Percentiles rank a stretch among this genome's conserved stretches.
Conservation (phyloP, 805 yeast genomes). For the Metschnikowia sp. region DNA sequence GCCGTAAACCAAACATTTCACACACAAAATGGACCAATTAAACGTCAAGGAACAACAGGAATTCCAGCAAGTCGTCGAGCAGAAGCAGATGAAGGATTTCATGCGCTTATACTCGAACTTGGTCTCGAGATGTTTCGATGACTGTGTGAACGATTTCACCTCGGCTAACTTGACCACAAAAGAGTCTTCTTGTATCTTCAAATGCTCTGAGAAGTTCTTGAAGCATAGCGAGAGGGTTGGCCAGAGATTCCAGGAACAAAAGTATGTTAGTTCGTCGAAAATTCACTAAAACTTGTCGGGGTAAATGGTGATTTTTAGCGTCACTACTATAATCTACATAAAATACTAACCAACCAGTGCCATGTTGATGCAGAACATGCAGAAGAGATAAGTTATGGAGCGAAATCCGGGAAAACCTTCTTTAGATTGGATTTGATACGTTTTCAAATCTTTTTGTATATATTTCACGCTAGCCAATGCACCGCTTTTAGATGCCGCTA, state of each 20-base stretch:
- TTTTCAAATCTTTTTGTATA: neutral
- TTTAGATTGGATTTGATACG: too few relatives aligned
- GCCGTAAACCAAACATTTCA: neutral
- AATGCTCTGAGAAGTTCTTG: slow-evolving; percentile 95
- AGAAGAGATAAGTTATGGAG: slow-evolving; percentile 10
- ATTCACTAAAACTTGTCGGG: neutral
- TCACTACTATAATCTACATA: neutral
- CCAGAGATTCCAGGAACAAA: slow-evolving; percentile 97
- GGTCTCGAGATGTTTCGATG: slow-evolving; percentile 95
- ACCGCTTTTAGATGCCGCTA: neutral
- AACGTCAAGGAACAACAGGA: slow-evolving; percentile 96
- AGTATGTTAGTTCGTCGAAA: slow-evolving; percentile 35
- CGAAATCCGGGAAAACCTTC: too few relatives aligned
- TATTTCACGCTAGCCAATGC: slow-evolving; percentile 5
- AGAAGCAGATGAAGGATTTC: slow-evolving; percentile 98
- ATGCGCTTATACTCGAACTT: slow-evolving; percentile 93
- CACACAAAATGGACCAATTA: slow-evolving; percentile 79
- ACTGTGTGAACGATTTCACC: slow-evolving; percentile 98
- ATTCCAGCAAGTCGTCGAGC: slow-evolving; percentile 91
- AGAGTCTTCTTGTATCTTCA: slow-evolving; percentile 82
- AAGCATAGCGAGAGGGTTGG: slow-evolving; percentile 98
- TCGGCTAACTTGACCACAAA: slow-evolving; percentile 80
- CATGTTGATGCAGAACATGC: slow-evolving; percentile 68
- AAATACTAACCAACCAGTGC: slow-evolving; percentile 41
- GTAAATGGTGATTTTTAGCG: too few relatives aligned